Conservation (phyloP, 257 asterid genomes). For the Jasminum sambac region DNA sequence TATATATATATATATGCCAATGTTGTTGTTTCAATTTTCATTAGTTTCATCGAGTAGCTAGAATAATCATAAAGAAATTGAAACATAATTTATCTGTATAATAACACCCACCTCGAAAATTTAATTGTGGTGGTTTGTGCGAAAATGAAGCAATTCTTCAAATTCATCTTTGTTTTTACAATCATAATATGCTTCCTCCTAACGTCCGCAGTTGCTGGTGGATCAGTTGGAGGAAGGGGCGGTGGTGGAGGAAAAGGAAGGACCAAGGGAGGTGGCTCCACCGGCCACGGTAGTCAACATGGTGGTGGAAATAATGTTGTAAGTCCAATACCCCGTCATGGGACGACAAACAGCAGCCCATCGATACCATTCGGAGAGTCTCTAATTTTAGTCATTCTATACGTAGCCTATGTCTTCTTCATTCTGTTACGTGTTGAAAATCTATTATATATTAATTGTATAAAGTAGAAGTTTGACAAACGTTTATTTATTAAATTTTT, state of each 20-base stretch:
- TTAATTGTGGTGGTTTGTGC: too few relatives aligned
- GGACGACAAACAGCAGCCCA: conserved; percentile 23
- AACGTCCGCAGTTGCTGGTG: conserved; percentile 1
- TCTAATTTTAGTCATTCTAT: not conserved
- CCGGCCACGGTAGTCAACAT: conserved; percentile 6
- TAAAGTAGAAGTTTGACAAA: too few relatives aligned
- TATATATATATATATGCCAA: too few relatives aligned
- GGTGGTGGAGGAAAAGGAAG: too few relatives aligned
- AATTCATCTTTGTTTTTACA: not conserved
- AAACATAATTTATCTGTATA: too few relatives aligned
- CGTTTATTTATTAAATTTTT: too few relatives aligned
- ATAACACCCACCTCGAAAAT: too few relatives aligned
- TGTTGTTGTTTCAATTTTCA: too few relatives aligned
- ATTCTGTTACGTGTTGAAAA: not conserved
- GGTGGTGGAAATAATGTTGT: conserved; percentile 21
- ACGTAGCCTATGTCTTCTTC: not conserved
- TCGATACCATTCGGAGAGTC: conserved; percentile 19
- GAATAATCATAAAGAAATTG: too few relatives aligned
- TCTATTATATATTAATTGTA: too few relatives aligned
- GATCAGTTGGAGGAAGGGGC: too few relatives aligned
- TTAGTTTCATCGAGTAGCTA: too few relatives aligned
- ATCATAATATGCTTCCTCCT: conserved; percentile 2
- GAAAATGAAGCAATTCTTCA: not conserved
- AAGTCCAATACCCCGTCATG: conserved; percentile 25
- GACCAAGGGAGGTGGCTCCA: conserved; percentile 3